phyloP scores from a whole-genome alignment of 805 yeast species.

The Myxozyma lipomycoides region DNA sequence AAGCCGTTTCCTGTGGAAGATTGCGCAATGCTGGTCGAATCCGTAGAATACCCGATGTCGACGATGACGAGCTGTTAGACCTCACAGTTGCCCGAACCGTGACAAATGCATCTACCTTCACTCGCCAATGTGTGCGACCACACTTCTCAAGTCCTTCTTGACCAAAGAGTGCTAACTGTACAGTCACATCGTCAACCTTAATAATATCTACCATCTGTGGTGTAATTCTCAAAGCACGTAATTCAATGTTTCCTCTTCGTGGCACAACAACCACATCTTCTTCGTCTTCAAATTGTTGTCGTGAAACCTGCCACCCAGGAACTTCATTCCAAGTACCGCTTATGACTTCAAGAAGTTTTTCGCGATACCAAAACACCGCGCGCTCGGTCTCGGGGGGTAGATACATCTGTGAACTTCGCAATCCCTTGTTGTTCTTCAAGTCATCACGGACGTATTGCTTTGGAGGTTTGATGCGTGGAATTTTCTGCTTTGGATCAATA shows the following conservation, averaged over 20 bases:
- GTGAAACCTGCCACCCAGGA: background rate
- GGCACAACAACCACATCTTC: slow-evolving; percentile 30
- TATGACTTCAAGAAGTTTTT: slow-evolving; percentile 54
- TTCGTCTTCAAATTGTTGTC: slow-evolving; percentile 1
- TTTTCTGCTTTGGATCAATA: slow-evolving; percentile 7
- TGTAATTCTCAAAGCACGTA: slow-evolving; percentile 62
- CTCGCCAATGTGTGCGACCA: slow-evolving; percentile 20
- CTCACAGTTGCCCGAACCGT: slow-evolving; percentile 8
- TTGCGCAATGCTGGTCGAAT: slow-evolving; percentile 23
- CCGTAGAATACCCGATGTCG: slow-evolving; percentile 15
- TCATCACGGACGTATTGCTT: slow-evolving; percentile 18
- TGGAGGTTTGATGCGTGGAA: slow-evolving; percentile 22
- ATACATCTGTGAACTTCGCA: background rate
- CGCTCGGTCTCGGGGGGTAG: slow-evolving; percentile 16
- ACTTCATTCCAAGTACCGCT: slow-evolving; percentile 59
- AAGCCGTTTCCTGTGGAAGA: slow-evolving; percentile 10
- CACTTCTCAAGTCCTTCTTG: slow-evolving; percentile 1
- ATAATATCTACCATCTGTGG: slow-evolving; percentile 56
- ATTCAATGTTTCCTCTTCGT: slow-evolving; percentile 57
- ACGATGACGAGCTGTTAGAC: background rate
- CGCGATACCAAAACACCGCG: slow-evolving; percentile 78
- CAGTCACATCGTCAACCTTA: slow-evolving; percentile 46
- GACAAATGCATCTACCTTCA: slow-evolving; percentile 12
- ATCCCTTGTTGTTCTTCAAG: background rate
- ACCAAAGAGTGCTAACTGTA: slow-evolving; percentile 28